phyloP scores from a whole-genome alignment of 352 stramenopile genomes.

The Phytopythium kandeliae region DNA sequence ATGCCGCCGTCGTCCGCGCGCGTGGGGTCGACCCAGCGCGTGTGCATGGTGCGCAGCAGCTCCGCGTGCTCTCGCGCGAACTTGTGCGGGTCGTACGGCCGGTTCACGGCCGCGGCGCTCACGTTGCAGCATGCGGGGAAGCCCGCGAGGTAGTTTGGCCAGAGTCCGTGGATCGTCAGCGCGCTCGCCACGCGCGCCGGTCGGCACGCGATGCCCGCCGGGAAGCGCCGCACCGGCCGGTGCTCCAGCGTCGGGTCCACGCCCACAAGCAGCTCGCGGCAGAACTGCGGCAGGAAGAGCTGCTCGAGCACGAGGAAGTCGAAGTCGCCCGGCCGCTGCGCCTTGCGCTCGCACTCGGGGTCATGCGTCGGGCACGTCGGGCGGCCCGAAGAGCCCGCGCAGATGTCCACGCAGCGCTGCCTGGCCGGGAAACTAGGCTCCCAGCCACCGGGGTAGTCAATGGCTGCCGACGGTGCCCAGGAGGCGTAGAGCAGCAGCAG shows the following conservation, averaged over 20 bases:
- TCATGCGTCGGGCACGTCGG: slow-evolving; percentile 26
- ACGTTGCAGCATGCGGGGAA: slow-evolving; percentile 44
- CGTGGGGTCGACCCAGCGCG: slow-evolving; percentile 38
- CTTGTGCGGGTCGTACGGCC: slow-evolving; percentile 22
- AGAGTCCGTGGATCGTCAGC: slow-evolving; percentile 51
- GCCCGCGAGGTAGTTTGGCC: slow-evolving; percentile 39
- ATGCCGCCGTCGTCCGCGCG: slow-evolving; percentile 19
- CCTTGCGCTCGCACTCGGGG: slow-evolving; percentile 29
- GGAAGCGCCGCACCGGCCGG: slow-evolving; percentile 39
- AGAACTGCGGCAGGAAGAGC: slow-evolving; percentile 55
- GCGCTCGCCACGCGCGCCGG: slow-evolving; percentile 16
- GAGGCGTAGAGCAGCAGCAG: neutral
- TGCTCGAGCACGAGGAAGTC: slow-evolving; percentile 52
- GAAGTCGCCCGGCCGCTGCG: slow-evolving; percentile 33
- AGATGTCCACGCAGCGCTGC: slow-evolving; percentile 45
- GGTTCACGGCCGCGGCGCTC: slow-evolving; percentile 22
- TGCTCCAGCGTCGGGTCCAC: slow-evolving; percentile 47
- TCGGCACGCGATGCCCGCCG: slow-evolving; percentile 32
- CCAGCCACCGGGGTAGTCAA: slow-evolving; percentile 46
- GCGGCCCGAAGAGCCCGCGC: slow-evolving; percentile 7
- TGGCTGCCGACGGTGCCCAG: slow-evolving; percentile 1
- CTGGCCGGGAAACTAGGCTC: slow-evolving; percentile 4
- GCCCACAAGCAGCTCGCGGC: slow-evolving; percentile 36
- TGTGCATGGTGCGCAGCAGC: slow-evolving; percentile 32
- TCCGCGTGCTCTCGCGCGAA: slow-evolving; percentile 19